A percentile compares a stretch with the other conserved stretches of the same genome.
phyloP scores from a whole-genome alignment of 2,329 filamentous ascomycete species.

The Rhynchosporium secalis region DNA sequence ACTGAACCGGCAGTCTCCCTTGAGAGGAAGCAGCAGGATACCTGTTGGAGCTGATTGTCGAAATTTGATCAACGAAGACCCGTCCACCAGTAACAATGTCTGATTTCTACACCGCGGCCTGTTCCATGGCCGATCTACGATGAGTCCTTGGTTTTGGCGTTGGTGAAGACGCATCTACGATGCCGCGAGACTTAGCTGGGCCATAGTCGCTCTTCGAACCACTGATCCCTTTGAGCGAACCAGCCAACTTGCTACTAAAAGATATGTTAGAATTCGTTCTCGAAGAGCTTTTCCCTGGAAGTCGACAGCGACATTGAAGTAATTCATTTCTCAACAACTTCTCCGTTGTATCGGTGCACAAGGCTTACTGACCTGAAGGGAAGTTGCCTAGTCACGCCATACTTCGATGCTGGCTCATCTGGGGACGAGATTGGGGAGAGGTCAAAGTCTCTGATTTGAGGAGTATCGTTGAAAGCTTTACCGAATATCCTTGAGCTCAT shows the following conservation, averaged over 20 bases:
- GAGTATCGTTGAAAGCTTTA: background rate
- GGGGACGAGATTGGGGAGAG: background rate
- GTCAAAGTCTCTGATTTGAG: background rate
- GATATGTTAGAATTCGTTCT: background rate
- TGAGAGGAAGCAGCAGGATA: background rate
- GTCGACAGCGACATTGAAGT: background rate
- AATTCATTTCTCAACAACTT: background rate
- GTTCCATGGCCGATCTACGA: background rate
- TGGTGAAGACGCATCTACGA: background rate
- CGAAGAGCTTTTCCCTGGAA: background rate
- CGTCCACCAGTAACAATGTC: background rate
- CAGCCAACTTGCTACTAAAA: background rate
- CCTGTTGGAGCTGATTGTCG: background rate
- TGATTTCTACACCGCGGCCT: background rate
- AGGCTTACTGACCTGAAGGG: background rate
- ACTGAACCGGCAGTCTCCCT: background rate
- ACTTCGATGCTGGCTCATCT: background rate
- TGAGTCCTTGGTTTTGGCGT: background rate
- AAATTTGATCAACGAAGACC: background rate
- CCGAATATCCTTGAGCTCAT: background rate
- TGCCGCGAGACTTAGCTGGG: background rate
- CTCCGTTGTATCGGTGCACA: no score
- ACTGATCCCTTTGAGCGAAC: background rate
- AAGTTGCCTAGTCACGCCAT: background rate
- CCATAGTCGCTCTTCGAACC: no score